Evolutionary conservation across 257 asterid genomes (phyloP).

Genomic region (Petunia secreta): DNA sequence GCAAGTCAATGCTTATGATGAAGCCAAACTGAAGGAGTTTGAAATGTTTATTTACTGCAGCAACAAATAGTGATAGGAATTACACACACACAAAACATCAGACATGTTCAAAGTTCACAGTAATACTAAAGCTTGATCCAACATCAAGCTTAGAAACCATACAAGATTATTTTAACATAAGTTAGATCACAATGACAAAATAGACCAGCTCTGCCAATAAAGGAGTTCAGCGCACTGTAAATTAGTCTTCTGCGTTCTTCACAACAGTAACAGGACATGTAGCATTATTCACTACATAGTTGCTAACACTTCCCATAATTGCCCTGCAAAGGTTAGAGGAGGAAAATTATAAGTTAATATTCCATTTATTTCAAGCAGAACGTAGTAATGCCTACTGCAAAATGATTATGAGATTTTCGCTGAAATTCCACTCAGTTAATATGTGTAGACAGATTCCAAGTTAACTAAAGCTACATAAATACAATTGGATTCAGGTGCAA

Average conservation of each 20-base stretch:
- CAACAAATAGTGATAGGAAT: not conserved
- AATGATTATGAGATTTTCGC: not conserved
- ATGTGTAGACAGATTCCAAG: not conserved
- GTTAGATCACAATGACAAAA: constrained; percentile 13
- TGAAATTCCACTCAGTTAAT: not conserved
- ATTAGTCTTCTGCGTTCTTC: constrained; percentile 53
- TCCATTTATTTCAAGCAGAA: not conserved
- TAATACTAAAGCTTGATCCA: not conserved
- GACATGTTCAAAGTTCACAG: not conserved
- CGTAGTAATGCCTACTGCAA: not conserved
- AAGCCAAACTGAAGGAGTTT: constrained; percentile 1
- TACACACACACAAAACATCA: not conserved
- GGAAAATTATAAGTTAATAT: constrained; percentile 17
- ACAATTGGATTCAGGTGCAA: not conserved
- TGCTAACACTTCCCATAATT: constrained; percentile 94
- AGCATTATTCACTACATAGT: constrained; percentile 80
- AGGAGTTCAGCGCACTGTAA: not conserved
- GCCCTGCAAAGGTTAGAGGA: constrained; percentile 54
- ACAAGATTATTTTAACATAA: not conserved
- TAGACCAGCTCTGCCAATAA: constrained; percentile 19
- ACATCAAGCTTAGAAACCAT: not conserved
- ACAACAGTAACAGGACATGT: constrained; percentile 86
- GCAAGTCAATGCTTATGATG: not conserved
- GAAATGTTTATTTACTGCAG: constrained; percentile 5
- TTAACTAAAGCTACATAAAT: not conserved